Conservation (phyloP, 140 eudicot species). For the Cichorium intybus region DNA sequence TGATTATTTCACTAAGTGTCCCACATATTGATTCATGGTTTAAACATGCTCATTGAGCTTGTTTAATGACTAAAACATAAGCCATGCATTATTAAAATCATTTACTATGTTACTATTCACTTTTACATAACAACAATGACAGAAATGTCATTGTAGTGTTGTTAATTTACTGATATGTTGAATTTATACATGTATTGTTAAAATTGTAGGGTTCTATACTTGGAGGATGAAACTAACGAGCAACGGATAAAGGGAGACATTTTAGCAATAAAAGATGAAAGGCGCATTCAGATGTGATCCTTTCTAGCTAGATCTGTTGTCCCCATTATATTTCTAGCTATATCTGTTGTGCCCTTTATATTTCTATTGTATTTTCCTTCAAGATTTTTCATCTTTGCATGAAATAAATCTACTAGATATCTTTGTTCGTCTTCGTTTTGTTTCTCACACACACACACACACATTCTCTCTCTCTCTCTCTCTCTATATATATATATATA, state of each 20-base stretch:
- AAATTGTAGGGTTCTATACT: conserved; percentile 17
- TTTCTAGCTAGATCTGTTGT: conserved; percentile 23
- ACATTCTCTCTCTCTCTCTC: too few relatives aligned
- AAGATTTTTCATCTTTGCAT: background rate
- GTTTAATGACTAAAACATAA: background rate
- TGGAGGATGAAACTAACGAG: conserved; percentile 5
- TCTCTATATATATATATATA: too few relatives aligned
- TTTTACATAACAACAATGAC: background rate
- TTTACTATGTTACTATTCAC: background rate
- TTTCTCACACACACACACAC: too few relatives aligned
- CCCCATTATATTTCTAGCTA: background rate
- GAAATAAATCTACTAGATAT: background rate
- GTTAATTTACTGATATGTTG: conserved; percentile 3
- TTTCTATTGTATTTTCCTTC: conserved; percentile 5
- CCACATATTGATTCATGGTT: background rate
- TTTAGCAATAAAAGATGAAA: too few relatives aligned
- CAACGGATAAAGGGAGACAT: conserved; percentile 14
- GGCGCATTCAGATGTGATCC: conserved; percentile 5
- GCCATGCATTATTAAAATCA: background rate
- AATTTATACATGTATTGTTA: background rate
- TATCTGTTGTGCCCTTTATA: background rate
- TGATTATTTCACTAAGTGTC: background rate
- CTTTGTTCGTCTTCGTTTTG: background rate
- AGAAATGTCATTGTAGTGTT: background rate
- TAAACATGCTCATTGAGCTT: background rate